Evolutionary conservation across 441 rosid genomes (phyloP).

Genomic region (Pelargonium fulgidum): DNA sequence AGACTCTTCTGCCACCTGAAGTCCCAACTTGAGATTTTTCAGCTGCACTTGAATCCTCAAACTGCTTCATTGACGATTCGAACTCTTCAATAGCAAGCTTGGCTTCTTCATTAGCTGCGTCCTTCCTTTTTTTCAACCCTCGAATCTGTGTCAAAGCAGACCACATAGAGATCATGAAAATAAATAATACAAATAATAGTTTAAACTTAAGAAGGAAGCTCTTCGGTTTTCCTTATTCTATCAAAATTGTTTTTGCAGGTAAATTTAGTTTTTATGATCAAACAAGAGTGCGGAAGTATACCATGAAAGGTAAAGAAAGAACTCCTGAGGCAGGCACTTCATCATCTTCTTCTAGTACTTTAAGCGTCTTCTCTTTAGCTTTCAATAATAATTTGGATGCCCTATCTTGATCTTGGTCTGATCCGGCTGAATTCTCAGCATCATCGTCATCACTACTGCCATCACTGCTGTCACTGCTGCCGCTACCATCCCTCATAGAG

Average conservation of each 20-base stretch:
- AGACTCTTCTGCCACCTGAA: conserved; percentile 68
- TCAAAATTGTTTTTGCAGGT: background rate
- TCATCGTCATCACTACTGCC: conserved; percentile 66
- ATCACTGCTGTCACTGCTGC: conserved; percentile 43
- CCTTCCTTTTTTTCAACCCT: conserved; percentile 62
- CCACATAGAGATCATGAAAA: conserved; percentile 11
- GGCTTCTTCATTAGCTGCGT: conserved; percentile 65
- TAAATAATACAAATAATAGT: conserved; percentile 7
- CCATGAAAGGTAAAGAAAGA: conserved; percentile 91
- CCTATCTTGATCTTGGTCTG: conserved; percentile 40
- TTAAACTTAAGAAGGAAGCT: background rate
- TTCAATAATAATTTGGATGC: conserved; percentile 46
- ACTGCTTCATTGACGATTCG: conserved; percentile 40
- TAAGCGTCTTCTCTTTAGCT: conserved; percentile 67
- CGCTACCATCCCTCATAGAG: conserved; percentile 53
- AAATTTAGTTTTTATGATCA: background rate
- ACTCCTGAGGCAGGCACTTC: conserved; percentile 67
- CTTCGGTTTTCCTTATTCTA: background rate
- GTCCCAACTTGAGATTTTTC: conserved; percentile 31
- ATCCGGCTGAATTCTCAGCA: conserved; percentile 29
- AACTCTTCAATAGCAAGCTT: conserved; percentile 69
- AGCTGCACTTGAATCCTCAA: conserved; percentile 38
- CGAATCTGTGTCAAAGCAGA: conserved; percentile 45
- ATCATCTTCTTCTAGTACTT: conserved; percentile 54
- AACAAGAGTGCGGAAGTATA: conserved; percentile 23